phyloP scores from a whole-genome alignment of 2,329 filamentous ascomycete species.

The Neoarthrinium moseri region DNA sequence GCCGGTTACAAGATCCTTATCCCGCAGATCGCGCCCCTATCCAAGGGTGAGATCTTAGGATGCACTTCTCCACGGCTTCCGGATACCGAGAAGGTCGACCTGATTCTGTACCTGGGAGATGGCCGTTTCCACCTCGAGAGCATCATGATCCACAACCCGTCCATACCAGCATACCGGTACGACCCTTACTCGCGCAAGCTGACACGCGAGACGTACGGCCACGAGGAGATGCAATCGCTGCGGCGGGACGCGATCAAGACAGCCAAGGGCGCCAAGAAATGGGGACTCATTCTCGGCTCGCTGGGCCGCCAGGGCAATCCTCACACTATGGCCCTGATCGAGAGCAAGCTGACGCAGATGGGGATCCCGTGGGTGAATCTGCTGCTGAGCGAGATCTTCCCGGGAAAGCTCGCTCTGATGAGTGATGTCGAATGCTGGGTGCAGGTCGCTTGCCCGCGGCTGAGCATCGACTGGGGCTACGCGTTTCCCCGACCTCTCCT shows the following conservation, averaged over 20 bases:
- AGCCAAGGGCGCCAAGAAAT: constrained; percentile 78
- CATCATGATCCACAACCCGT: constrained; percentile 98
- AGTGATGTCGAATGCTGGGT: constrained; percentile 95
- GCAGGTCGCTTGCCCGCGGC: constrained; percentile 91
- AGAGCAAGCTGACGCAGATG: constrained; percentile 67
- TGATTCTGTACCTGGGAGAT: constrained; percentile 43
- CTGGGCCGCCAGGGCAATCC: constrained; percentile 94
- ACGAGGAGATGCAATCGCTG: constrained; percentile 84
- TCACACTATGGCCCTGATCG: constrained; percentile 84
- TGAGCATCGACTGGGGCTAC: constrained; percentile 99
- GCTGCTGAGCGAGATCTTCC: constrained; percentile 92
- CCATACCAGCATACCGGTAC: constrained; percentile 88
- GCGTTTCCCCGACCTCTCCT: constrained; percentile 85
- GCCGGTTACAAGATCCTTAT: constrained; percentile 85
- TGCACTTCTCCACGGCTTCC: constrained; percentile 82
- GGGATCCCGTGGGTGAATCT: constrained; percentile 83
- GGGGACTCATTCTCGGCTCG: constrained; percentile 92
- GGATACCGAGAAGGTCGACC: constrained; percentile 56
- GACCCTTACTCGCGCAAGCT: constrained; percentile 93
- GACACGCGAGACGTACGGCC: constrained; percentile 87
- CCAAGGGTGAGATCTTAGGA: constrained; percentile 94
- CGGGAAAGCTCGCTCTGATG: constrained; percentile 93
- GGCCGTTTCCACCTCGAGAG: constrained; percentile 74
- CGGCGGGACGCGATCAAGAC: constrained; percentile 73
- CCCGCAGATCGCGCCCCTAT: constrained; percentile 88